Conservation (phyloP, 768 basidiomycete genomes). For the Tulasnella calospora region DNA sequence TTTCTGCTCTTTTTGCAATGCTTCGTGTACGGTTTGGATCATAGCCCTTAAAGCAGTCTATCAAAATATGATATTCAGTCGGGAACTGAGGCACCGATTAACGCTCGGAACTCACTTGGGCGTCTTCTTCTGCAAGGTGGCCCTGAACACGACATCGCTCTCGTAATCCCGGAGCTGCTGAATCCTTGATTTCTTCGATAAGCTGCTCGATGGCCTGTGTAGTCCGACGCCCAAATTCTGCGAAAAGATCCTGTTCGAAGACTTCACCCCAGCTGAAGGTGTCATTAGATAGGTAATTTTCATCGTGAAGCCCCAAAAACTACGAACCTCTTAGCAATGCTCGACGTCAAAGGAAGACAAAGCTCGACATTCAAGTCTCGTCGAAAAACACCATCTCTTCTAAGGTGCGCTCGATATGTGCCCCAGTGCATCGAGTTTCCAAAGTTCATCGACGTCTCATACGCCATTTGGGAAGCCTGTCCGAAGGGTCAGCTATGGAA, state of each 20-base stretch:
- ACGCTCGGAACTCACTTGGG: conserved; percentile 32
- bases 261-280: conserved; percentile 49
- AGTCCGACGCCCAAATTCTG: conserved; percentile 43
- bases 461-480: conserved; percentile 44
- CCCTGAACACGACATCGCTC: conserved; percentile 51
- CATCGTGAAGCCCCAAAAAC: conserved; percentile 4
- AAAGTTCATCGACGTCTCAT: conserved; percentile 49
- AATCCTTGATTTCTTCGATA: conserved; percentile 49
- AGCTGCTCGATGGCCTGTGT: conserved; percentile 42
- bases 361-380: conserved; percentile 60
- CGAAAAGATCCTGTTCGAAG: conserved; percentile 58
- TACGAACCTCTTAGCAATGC: conserved; percentile 42
- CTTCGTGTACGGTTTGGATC: conserved; percentile 46
- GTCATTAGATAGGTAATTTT: background rate
- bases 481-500: conserved; percentile 34
- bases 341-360: conserved; percentile 52
- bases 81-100: background rate
- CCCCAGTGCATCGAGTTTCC: conserved; percentile 55
- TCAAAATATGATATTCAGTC: background rate
- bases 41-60: conserved; percentile 37
- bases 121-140: conserved; percentile 50
- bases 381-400: conserved; percentile 53
- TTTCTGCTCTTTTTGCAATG: conserved; percentile 53
- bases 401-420: conserved; percentile 52
- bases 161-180: conserved; percentile 49